Percentiles rank a stretch among this genome's conserved stretches.
Conservation (phyloP, 805 yeast genomes). For the Metschnikowia similis region DNA sequence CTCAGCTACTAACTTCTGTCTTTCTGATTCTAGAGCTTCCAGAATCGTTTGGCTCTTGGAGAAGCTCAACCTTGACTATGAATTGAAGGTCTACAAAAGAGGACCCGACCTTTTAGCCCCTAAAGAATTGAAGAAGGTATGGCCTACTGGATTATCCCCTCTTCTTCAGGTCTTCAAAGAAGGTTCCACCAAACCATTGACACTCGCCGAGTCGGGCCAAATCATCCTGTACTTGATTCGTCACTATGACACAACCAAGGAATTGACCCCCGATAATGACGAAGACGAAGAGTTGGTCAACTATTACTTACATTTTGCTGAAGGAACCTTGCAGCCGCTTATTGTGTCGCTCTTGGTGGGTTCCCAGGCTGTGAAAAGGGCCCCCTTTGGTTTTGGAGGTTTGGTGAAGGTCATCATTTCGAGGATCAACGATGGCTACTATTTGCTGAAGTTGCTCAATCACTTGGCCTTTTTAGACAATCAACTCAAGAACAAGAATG, state of each 20-base stretch:
- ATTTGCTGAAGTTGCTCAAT: constrained; percentile 20
- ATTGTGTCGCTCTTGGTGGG: constrained; percentile 23
- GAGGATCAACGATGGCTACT: constrained; percentile 25
- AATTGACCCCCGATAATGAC: constrained; percentile 34
- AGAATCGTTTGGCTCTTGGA: constrained; percentile 38
- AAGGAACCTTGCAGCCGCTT: constrained; percentile 23
- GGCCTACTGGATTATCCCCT: constrained; percentile 38
- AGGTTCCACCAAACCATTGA: constrained; percentile 14
- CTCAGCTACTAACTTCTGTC: constrained; percentile 17
- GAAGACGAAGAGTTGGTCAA: constrained; percentile 26
- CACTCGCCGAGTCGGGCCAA: constrained; percentile 57
- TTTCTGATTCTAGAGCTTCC: constrained; percentile 32
- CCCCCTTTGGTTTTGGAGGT: constrained; percentile 25
- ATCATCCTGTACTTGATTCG: constrained; percentile 50
- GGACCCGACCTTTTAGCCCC: constrained; percentile 29
- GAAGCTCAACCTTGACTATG: constrained; percentile 30
- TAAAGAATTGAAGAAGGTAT: constrained; percentile 25
- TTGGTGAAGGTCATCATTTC: constrained; percentile 21
- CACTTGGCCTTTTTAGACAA: constrained; percentile 28
- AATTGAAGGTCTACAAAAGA: constrained; percentile 28
- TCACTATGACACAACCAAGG: constrained; percentile 43
- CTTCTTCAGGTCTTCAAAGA: constrained; percentile 17
- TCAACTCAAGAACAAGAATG: constrained; percentile 26
- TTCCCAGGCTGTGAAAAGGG: constrained; percentile 20
- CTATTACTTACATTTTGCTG: constrained; percentile 24